Evolutionary conservation across 129 eudicot genomes (phyloP), one percentile per base, ranked within the genome.

Genomic region (Lonicera japonica): DNA sequence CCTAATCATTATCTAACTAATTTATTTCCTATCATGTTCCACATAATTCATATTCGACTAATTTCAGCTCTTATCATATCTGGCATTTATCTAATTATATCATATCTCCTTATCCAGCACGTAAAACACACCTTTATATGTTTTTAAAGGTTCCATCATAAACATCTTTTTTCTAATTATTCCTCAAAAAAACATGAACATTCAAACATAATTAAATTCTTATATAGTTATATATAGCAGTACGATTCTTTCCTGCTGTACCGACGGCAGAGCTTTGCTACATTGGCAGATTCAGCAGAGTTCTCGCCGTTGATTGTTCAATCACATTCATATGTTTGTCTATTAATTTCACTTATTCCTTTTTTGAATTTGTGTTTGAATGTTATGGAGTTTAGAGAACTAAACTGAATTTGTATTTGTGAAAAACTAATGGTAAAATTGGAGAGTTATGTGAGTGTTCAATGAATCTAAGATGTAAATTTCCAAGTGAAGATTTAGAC

Each of bases 211-310:
- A 60, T 86, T 80, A 90, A 90, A 54, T 86, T 86, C 53, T 89
- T 90, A 22, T 90, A 84, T 79, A 90, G 94, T 53, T n/a, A n/a
- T n/a, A n/a, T 90, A 90, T 60, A 84, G 81, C 77, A 95, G 97
- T 29, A 82, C 43, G 45, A 84, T 90, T 55, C 16, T 90, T 18
- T 95, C 95, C 25, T 94, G 97, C 50, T 82, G 63, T 12, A 68
- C 67, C 60, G 97, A 90, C 77, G 94, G 88, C 64, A 67, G n/a
- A 63, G 43, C 95, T 90, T 70, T 85, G 87, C 0, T 90, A 90
- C 80, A 56, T 69, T 78, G 95, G 97, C 68, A 95, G 97, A 5
- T 63, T 36, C 75, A 90, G 90, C 14, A 77, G 97, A 36, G 82
- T 90, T 21, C 78, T 90, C 48, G 52, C 97, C 55, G 90, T 76